These are phyloP conservation scores for Excoecaria agallocha DNA, from an alignment of 345 rosid species.

Conservation along the genomic window DNA sequence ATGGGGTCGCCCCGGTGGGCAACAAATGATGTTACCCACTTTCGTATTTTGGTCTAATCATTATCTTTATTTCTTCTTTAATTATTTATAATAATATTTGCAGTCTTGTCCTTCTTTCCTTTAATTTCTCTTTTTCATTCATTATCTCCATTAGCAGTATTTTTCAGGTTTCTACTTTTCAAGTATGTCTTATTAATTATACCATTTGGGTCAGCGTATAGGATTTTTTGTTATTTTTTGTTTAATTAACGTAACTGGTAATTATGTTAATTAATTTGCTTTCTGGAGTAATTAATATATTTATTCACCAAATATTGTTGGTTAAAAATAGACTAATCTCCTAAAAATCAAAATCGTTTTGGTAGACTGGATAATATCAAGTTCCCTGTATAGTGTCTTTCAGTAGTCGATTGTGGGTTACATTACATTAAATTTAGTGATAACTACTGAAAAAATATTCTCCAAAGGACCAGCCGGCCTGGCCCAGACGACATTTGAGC, in stretches of 20 bases:
- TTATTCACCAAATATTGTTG: no score
- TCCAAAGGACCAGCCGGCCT: no score
- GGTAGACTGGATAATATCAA: no score
- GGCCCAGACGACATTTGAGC: no score
- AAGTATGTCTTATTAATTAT: background rate
- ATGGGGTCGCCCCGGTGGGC: conserved; percentile 23
- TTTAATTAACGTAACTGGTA: background rate
- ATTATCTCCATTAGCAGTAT: background rate
- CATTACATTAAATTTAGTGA: no score
- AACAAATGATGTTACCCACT: conserved; percentile 30
- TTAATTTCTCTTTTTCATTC: no score
- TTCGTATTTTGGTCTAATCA: conserved; percentile 17
- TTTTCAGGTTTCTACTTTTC: background rate
- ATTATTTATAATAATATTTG: background rate
- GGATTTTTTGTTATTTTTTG: background rate
- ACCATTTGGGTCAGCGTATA: background rate
- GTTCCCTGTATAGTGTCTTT: background rate
- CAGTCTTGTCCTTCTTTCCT: background rate
- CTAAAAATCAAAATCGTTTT: no score
- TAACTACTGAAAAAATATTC: no score
- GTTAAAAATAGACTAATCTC: no score
- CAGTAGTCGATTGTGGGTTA: no score
- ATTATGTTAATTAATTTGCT: no score
- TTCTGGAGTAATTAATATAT: no score
- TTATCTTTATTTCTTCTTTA: conserved; percentile 12